Evolutionary conservation across 2,329 filamentous ascomycete genomes (phyloP).

Genomic region (Clarireedia hainanense): DNA sequence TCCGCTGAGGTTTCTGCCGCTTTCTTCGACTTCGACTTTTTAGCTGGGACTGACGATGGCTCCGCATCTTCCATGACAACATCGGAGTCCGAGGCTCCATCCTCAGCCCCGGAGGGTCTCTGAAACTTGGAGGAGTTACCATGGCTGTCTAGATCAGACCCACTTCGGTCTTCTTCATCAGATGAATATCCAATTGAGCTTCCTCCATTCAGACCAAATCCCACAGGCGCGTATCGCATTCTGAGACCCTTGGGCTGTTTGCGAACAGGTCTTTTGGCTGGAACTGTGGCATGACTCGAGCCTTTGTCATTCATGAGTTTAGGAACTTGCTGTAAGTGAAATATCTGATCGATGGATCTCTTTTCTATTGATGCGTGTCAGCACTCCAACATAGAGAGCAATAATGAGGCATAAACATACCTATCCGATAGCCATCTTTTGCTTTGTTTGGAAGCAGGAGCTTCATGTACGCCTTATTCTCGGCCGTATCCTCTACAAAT

Average conservation of each 20-base stretch:
- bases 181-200: slow-evolving; percentile 32
- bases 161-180: slow-evolving; percentile 12
- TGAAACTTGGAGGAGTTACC: slow-evolving; percentile 3
- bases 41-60: slow-evolving; percentile 3
- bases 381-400: not conserved
- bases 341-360: slow-evolving; percentile 44
- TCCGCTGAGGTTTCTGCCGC: slow-evolving; percentile 7
- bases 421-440: slow-evolving; percentile 44
- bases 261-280: slow-evolving; percentile 45
- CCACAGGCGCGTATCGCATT: slow-evolving; percentile 60
- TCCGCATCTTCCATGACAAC: slow-evolving; percentile 17
- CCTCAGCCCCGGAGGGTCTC: not conserved
- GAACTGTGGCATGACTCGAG: slow-evolving; percentile 32
- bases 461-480: slow-evolving; percentile 45
- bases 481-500: slow-evolving; percentile 44
- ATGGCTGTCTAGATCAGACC: slow-evolving; percentile 17
- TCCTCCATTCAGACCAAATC: slow-evolving; percentile 39
- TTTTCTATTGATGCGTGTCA: slow-evolving; percentile 13
- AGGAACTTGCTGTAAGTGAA: slow-evolving; percentile 59
- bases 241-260: slow-evolving; percentile 61
- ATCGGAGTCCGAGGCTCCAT: slow-evolving; percentile 9
- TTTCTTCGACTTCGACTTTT: slow-evolving; percentile 9
- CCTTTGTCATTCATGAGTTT: slow-evolving; percentile 35
- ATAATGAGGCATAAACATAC: slow-evolving; percentile 35
- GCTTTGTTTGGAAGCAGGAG: slow-evolving; percentile 52